Conservation (phyloP, 2,329 filamentous ascomycete species). For the Monilinia laxa region DNA sequence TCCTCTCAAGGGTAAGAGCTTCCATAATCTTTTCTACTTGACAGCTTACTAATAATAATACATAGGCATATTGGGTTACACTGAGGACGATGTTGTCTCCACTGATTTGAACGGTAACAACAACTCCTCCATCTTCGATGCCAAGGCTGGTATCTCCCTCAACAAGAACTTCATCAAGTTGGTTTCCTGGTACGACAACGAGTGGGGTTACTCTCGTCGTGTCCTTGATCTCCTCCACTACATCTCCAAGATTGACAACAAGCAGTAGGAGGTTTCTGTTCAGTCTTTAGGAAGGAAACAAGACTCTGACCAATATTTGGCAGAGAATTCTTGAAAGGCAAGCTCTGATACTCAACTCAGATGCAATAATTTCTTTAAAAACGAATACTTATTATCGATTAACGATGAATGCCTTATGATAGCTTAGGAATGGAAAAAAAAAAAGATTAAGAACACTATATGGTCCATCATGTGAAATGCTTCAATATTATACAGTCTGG, state of each 20-base stretch:
- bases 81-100: conserved; percentile 95
- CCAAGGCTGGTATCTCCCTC: conserved; percentile 97
- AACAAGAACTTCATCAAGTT: conserved; percentile 99
- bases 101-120: conserved; percentile 89
- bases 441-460: conserved; percentile 17
- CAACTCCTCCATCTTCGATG: conserved; percentile 97
- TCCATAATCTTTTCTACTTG: background rate
- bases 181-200: conserved; percentile 95
- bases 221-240: conserved; percentile 79
- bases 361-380: conserved; percentile 22
- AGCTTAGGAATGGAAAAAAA: conserved; percentile 23
- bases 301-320: conserved; percentile 37
- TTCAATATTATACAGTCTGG: background rate
- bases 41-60: conserved; percentile 26
- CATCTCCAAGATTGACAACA: conserved; percentile 72
- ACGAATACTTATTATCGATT: conserved; percentile 19
- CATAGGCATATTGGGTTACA: conserved; percentile 84
- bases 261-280: conserved; percentile 38
- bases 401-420: conserved; percentile 27
- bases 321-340: conserved; percentile 39
- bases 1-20: conserved; percentile 75
- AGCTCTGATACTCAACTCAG: conserved; percentile 32
- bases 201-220: conserved; percentile 99
- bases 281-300: conserved; percentile 27
- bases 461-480: conserved; percentile 1